Conservation (phyloP, 495 filamentous ascomycete genomes). For the Penicillium odoratum region DNA sequence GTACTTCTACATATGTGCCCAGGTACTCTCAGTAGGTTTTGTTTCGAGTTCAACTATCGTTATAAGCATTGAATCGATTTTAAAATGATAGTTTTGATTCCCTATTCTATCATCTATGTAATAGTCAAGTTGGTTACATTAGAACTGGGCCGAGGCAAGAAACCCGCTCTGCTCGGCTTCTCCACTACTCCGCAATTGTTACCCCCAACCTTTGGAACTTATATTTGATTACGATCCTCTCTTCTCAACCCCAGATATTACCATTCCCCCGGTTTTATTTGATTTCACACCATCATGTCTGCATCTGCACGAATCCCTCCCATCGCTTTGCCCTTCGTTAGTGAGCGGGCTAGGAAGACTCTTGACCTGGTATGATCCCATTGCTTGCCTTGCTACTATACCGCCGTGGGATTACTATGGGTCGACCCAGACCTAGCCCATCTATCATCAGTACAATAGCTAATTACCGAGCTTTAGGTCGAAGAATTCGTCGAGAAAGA, state of each 20-base stretch:
- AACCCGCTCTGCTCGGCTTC: conserved; percentile 27
- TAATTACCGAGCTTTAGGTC: conserved; percentile 49
- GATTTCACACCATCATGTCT: conserved; percentile 46
- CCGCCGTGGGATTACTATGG: not conserved
- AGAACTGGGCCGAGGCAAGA: conserved; percentile 30
- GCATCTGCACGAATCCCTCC: conserved; percentile 64
- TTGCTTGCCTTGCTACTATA: not conserved
- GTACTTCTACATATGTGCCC: no score
- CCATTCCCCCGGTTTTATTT: not conserved
- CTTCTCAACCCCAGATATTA: conserved; percentile 6
- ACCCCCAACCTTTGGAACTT: conserved; percentile 14
- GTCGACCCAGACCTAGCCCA: not conserved
- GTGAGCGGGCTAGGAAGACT: conserved; percentile 76
- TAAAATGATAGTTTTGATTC: no score
- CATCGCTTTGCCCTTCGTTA: conserved; percentile 67
- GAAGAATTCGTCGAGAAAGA: conserved; percentile 97
- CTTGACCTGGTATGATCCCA: conserved; percentile 55
- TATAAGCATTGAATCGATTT: no score
- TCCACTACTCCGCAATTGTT: conserved; percentile 33
- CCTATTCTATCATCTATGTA: no score
- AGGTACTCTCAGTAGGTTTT: no score
- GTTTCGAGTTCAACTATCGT: no score
- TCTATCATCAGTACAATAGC: not conserved
- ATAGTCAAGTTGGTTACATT: not conserved
- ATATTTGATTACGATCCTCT: conserved; percentile 16